Evolutionary conservation across 257 asterid species (phyloP).

Genomic region (Catharanthus roseus): DNA sequence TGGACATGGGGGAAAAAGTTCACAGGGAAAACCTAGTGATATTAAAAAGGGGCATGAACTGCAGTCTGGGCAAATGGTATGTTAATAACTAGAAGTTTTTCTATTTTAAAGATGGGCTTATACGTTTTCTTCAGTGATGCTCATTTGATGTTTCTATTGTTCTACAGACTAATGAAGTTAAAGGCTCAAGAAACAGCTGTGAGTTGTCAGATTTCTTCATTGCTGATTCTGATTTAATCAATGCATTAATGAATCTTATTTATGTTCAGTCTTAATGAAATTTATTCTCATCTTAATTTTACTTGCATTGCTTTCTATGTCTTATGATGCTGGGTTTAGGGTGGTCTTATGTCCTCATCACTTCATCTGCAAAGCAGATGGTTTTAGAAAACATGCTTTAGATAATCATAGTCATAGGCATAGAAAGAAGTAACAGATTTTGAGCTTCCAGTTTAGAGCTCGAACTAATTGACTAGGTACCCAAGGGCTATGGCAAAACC

Average conservation of each 20-base stretch:
- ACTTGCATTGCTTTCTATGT: background rate
- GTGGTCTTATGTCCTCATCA: background rate
- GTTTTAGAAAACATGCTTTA: background rate
- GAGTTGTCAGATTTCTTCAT: conserved; percentile 32
- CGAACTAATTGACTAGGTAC: too few relatives aligned
- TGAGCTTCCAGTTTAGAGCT: too few relatives aligned
- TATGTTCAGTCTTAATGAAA: background rate
- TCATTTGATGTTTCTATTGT: conserved; percentile 8
- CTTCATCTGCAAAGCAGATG: background rate
- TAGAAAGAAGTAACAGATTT: background rate
- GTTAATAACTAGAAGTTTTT: conserved; percentile 22
- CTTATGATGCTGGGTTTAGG: background rate
- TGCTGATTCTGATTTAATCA: conserved; percentile 5
- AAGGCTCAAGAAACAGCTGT: conserved; percentile 43
- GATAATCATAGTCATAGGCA: background rate
- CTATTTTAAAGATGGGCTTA: background rate
- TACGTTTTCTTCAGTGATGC: background rate
- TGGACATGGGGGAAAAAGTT: conserved; percentile 36
- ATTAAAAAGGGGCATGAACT: conserved; percentile 19
- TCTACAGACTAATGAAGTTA: conserved; percentile 47
- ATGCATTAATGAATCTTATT: background rate
- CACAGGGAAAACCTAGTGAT: conserved; percentile 27
- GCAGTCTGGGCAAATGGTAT: conserved; percentile 38
- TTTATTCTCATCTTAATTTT: background rate
- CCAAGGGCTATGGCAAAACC: too few relatives aligned